Evolutionary conservation across 2,329 filamentous ascomycete genomes (phyloP).

Genomic region (Verticillium nubilum): DNA sequence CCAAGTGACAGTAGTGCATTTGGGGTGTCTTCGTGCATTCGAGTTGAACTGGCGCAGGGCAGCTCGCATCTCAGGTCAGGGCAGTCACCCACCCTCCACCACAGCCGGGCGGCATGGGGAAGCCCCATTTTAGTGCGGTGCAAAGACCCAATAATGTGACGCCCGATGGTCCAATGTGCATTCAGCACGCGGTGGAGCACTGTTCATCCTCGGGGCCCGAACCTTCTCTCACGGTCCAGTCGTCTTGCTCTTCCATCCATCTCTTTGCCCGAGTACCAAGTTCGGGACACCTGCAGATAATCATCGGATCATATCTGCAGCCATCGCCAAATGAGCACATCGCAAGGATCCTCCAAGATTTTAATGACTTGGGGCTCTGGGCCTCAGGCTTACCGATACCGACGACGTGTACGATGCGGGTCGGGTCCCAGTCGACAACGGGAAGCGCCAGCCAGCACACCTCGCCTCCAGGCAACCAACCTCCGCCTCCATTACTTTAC

Average conservation of each 20-base stretch:
- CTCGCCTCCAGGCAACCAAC: not conserved
- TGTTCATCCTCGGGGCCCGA: too few species aligned
- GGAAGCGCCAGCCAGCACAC: not conserved
- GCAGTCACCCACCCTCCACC: not conserved
- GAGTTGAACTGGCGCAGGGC: too few species aligned
- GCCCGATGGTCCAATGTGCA: not conserved
- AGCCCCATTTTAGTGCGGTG: not conserved
- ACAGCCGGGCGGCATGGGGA: not conserved
- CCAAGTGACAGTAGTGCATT: not conserved
- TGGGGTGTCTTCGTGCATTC: not conserved
- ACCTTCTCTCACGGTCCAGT: too few species aligned
- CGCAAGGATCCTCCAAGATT: not conserved
- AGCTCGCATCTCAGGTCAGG: too few species aligned
- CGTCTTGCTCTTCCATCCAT: not conserved
- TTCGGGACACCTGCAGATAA: not conserved
- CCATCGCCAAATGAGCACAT: not conserved
- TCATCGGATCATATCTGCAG: not conserved
- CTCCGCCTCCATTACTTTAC: not conserved
- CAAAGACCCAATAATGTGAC: not conserved
- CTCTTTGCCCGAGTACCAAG: not conserved
- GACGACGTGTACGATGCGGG: not conserved
- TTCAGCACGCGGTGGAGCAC: not conserved
- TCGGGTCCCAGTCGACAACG: not conserved
- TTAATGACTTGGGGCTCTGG: not conserved
- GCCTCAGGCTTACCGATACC: not conserved